These are phyloP conservation scores for Infundibulicybe gibba DNA, from an alignment of 768 basidiomycete genomes.

Conservation along the genomic window DNA sequence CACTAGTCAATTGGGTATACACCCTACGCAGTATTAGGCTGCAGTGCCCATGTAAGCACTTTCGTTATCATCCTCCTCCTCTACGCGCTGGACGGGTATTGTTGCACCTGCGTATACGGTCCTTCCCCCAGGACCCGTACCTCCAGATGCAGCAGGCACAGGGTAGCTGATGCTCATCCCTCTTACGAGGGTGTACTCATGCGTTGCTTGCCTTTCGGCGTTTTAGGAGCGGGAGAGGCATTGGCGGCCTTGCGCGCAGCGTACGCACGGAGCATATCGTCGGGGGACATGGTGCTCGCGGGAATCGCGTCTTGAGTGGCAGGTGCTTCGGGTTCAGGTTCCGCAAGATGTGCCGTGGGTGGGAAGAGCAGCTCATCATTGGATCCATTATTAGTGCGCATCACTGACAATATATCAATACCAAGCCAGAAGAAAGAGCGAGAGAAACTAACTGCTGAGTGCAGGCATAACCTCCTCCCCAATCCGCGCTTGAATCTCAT, in stretches of 20 bases:
- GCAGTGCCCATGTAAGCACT: slow-evolving; percentile 6
- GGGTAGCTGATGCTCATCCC: slow-evolving; percentile 1
- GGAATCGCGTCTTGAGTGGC: slow-evolving; percentile 10
- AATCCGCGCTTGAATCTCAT: slow-evolving; percentile 60
- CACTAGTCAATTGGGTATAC: too few species aligned
- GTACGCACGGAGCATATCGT: slow-evolving; percentile 76
- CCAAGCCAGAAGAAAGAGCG: slow-evolving; percentile 4
- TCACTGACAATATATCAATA: slow-evolving; percentile 41
- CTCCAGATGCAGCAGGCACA: not conserved
- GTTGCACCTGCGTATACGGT: slow-evolving; percentile 25
- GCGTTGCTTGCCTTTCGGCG: not conserved
- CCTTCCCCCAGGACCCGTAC: slow-evolving; percentile 14
- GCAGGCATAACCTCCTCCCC: slow-evolving; percentile 67
- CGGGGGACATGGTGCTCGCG: slow-evolving; percentile 48
- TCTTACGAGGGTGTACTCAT: not conserved
- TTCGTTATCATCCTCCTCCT: slow-evolving; percentile 15
- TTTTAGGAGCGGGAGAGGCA: not conserved
- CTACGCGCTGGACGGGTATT: slow-evolving; percentile 15
- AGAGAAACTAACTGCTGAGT: slow-evolving; percentile 49
- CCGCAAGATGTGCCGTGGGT: not conserved
- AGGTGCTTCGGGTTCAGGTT: not conserved
- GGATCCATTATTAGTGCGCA: slow-evolving; percentile 53
- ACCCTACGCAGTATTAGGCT: too few species aligned
- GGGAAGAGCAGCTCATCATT: not conserved
- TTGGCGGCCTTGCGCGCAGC: slow-evolving; percentile 34